Conservation (phyloP, 2,329 filamentous ascomycete species). For the Hypoxylon sp. region DNA sequence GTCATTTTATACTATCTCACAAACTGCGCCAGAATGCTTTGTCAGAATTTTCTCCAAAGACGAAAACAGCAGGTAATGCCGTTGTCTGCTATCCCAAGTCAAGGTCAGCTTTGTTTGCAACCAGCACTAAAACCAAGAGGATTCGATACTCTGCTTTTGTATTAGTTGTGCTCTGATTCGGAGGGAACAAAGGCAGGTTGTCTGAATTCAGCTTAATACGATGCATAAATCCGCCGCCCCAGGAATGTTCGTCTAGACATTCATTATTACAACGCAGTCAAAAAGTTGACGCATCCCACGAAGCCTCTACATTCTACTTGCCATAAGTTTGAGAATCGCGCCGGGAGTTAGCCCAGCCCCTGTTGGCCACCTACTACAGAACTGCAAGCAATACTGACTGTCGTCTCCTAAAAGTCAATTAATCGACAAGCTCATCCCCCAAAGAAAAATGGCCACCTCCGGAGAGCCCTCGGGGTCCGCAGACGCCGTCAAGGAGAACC, state of each 20-base stretch:
- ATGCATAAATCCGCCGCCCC: not conserved
- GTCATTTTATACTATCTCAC: not conserved
- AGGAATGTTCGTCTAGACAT: constrained; percentile 26
- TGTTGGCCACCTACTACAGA: not conserved
- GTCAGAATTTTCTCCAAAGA: not conserved
- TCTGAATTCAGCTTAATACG: constrained; percentile 27
- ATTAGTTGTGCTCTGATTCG: not conserved
- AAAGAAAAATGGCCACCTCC: constrained; percentile 3
- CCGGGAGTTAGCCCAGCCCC: not conserved
- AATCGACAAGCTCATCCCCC: not conserved
- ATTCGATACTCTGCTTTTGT: not conserved
- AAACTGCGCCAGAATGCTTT: not conserved
- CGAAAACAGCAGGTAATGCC: constrained; percentile 27
- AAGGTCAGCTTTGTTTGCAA: constrained; percentile 9
- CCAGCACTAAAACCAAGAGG: constrained; percentile 24
- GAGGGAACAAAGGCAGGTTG: constrained; percentile 27
- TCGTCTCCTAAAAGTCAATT: not conserved
- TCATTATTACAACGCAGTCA: constrained; percentile 19
- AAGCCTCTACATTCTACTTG: not conserved
- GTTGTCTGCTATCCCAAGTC: not conserved
- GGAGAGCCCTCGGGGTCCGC: not conserved
- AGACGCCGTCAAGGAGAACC: not conserved
- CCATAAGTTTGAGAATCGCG: not conserved
- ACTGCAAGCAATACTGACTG: not conserved
- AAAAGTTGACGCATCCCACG: constrained; percentile 24